Evolutionary conservation across 768 basidiomycete genomes (phyloP), one percentile per base, ranked within the genome.

Genomic region (Leucosporidium creatinivorum): DNA sequence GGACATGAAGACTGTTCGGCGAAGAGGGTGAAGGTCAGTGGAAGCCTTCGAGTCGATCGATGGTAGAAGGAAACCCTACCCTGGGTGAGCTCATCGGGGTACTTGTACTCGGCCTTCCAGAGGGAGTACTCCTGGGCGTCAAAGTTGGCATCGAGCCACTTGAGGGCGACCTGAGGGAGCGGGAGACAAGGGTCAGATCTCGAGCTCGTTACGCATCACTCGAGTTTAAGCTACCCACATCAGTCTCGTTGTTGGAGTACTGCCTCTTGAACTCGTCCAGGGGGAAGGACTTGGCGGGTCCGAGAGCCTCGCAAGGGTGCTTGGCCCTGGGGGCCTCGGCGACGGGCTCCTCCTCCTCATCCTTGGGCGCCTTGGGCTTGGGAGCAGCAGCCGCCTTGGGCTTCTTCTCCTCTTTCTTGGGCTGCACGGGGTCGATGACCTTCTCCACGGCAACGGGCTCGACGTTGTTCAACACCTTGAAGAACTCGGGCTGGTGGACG

Each of bases 231-330:
- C 25, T 23, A 33, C 36, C 19, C 18, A 58, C 60, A 63, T 89
- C 86, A 49, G 93, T 97, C n/a, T 97, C 93, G 79, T 88, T 87
- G 87, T 97, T 98, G 75, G 93, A 96, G 83, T 98, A 99, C 54
- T 89, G 88, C 65, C 92, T 85, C 82, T 91, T 91, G 80, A 90
- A 86, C 8, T 68, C 67, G 61, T 71, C 70, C 2, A 71, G 48
- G 39, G 62, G 67, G 62, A 70, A 63, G 15, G 70, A 63, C 62
- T 84, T 80, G 17, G 89, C 88, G 80, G 90, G 93, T 73, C 92
- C 91, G 50, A 97, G 85, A 69, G 85, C 83, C 72, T 96, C 94
- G 61, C 94, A 86, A 31, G 94, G 94, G 84, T 96, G 94, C 85
- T 93, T 93, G 65, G 80, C 84, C 79, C 94, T 94, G 73, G 93